Conservation (phyloP, 805 yeast genomes). For the Scheffersomyces coipomensis region DNA sequence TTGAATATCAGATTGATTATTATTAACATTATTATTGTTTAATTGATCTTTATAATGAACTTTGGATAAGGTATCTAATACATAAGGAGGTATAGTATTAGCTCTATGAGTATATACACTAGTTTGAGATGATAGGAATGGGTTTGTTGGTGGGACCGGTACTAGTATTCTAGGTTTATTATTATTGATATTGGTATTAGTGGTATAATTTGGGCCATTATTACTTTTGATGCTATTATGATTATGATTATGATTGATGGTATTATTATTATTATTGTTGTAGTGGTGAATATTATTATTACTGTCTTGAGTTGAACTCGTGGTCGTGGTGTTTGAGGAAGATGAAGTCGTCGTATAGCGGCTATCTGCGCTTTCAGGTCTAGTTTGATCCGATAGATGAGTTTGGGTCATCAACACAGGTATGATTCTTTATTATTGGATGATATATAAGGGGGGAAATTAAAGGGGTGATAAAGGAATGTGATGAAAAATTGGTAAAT, state of each 20-base stretch:
- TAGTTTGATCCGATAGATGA: no score
- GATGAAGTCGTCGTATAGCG: no score
- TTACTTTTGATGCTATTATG: not conserved
- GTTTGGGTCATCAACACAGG: no score
- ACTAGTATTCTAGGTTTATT: not conserved
- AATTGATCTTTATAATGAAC: constrained; percentile 39
- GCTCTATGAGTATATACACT: constrained; percentile 35
- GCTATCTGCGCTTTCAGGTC: no score
- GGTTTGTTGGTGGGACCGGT: constrained; percentile 11
- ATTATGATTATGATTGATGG: not conserved
- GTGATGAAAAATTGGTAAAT: no score
- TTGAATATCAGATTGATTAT: constrained; percentile 4
- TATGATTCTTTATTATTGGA: no score
- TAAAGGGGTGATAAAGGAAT: no score
- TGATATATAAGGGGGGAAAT: no score
- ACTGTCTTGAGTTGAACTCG: no score
- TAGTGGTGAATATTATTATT: not conserved
- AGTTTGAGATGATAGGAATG: constrained; percentile 25
- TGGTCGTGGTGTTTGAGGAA: no score
- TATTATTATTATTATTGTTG: not conserved
- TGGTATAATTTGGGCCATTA: not conserved
- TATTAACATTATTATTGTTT: constrained; percentile 28
- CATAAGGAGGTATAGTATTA: constrained; percentile 59
- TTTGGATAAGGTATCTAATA: constrained; percentile 51
- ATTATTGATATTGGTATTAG: not conserved